Evolutionary conservation across 1,284 basidiomycete genomes (phyloP).

Genomic region (Irpex sp.): DNA sequence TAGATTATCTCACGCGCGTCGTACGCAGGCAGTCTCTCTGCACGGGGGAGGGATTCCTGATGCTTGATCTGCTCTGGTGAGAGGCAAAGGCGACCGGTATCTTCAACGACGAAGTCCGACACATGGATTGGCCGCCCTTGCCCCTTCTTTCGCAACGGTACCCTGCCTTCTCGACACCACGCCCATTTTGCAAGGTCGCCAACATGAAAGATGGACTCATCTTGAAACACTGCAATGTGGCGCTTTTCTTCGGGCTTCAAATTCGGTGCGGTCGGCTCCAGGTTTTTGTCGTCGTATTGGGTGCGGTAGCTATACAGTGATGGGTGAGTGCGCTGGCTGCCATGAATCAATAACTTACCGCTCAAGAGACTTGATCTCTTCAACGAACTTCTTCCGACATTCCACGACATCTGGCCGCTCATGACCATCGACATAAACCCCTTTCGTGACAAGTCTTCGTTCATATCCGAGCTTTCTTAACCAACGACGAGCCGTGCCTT

Average conservation of each 20-base stretch:
- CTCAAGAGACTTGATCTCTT: background rate
- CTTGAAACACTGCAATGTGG: constrained; percentile 20
- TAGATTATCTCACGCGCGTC: constrained; percentile 4
- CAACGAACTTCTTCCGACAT: background rate
- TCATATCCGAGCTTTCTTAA: constrained; percentile 1
- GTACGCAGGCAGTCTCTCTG: background rate
- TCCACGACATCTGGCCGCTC: constrained; percentile 2
- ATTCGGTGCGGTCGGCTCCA: background rate
- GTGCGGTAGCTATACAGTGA: background rate
- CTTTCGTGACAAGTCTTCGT: constrained; percentile 1
- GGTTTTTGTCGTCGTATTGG: background rate
- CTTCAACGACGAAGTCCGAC: constrained; percentile 26
- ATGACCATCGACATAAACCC: constrained; percentile 1
- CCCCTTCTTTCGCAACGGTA: constrained; percentile 23
- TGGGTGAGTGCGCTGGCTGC: background rate
- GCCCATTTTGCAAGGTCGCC: constrained; percentile 18
- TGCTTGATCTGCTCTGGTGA: constrained; percentile 8
- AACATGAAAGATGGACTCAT: constrained; percentile 22
- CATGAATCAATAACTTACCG: background rate
- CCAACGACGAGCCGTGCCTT: constrained; percentile 2
- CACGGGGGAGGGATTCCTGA: constrained; percentile 11
- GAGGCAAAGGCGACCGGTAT: constrained; percentile 19
- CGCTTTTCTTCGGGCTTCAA: constrained; percentile 15
- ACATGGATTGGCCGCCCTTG: constrained; percentile 22
- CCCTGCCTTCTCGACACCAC: constrained; percentile 21